Base-by-base conservation (phyloP, 2,329 filamentous ascomycete species). In the Arachnomyces sp. region DNA sequence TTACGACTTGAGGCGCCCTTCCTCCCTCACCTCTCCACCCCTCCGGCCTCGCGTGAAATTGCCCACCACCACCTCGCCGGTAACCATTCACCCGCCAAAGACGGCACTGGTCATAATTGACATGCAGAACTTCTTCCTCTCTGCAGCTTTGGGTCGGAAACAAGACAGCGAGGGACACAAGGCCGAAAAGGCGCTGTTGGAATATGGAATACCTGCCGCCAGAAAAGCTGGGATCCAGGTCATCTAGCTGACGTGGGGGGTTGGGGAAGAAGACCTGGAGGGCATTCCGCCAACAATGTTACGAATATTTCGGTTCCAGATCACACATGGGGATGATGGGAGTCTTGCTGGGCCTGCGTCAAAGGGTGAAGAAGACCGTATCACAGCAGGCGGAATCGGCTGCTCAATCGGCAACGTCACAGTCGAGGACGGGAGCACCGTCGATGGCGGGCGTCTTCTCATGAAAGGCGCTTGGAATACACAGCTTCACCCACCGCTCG, bases 391-490 rank as follows among this genome's bases (percentile, higher is more conserved):
- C 48, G 70, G 67, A 2, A 59, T 73, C 4, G 75, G 75, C 6
- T 57, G 59, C 14, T 72, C 73, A 29, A 60, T 74, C 9, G 72
- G 72, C 2, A 47, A 50, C 6, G 59, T 63, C 4, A 56, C 57
- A 2, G 38, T 57, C n/a, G 50, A 47, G 11, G 47, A 53, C 38
- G 47, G 49, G 7, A 38, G 25, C 7, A 44, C 36, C 3, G 46
- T 57, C 2, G 42, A 52, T 8, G 59, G 43, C 1, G 57, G 59
- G 3, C 55, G 65, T 11, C 54, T 72, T 16, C 61, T 80, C 18
- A 69, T 76, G 55, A 60, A 68, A 2, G 71, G 67, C n/a, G 61
- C 62, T 7, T 80, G 77, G 77, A 80, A 80, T 54, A 65, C 73
- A 17, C 66, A 59, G 3, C 57, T 80, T 7, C 74, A 72, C 46